These are phyloP conservation scores for Vitis labrusca DNA, from an alignment of 164 flowering plant genomes.

Conservation along the genomic window DNA sequence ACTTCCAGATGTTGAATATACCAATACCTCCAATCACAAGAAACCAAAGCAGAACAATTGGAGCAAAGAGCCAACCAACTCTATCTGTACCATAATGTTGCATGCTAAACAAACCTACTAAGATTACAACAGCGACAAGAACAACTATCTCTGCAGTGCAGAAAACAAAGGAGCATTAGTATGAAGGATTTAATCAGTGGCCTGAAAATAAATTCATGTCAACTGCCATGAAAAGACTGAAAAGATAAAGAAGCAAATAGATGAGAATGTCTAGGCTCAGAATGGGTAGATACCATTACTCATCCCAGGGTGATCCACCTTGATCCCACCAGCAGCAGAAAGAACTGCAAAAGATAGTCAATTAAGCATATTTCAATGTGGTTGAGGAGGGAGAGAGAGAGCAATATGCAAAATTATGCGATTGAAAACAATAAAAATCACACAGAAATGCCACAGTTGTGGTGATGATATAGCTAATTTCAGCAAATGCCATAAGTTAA, in stretches of 20 bases:
- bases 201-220: not conserved
- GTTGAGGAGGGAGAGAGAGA: not conserved
- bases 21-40: slow-evolving; percentile 90
- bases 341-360: slow-evolving; percentile 58
- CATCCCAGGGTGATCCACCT: slow-evolving; percentile 72
- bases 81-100: slow-evolving; percentile 94
- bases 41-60: slow-evolving; percentile 92
- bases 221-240: not conserved
- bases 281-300: slow-evolving; percentile 54
- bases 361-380: not conserved
- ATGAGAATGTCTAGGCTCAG: not conserved
- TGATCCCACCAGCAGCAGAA: slow-evolving; percentile 97
- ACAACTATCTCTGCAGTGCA: slow-evolving; percentile 72
- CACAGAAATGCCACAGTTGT: not conserved
- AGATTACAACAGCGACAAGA: slow-evolving; percentile 71
- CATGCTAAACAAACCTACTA: slow-evolving; percentile 91
- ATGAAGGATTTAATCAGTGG: not conserved
- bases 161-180: not conserved
- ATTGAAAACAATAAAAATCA: not conserved
- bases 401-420: not conserved
- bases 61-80: slow-evolving; percentile 98
- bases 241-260: slow-evolving; percentile 3
- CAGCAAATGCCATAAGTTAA: no score
- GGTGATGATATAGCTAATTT: not conserved
- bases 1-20: slow-evolving; percentile 78